Evolutionary conservation across 169 alveolate genomes (phyloP), one percentile per base, ranked within the genome.

Genomic region (Plasmodium relictum): DNA sequence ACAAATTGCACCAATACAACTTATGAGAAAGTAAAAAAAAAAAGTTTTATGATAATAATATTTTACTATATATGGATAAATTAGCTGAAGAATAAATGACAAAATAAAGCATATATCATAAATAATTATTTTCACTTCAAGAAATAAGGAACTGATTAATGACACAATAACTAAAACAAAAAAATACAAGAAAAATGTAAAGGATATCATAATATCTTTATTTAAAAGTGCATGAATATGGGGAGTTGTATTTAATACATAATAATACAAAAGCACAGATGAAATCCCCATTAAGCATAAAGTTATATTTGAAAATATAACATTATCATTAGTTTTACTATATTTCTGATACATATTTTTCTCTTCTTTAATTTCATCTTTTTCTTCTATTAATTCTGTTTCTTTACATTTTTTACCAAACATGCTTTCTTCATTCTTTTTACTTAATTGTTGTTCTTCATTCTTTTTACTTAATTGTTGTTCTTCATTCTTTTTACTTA

Each of bases 211-310:
- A 41, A 80, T 80, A 56, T 80, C 39, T 58, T 48, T 80, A 61
- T 80, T 80, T 22, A 80, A 45, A 37, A 80, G 31, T 68, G 16
- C 90, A 72, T 80, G 90, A 22, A 80, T 80, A 45, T 80, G 90
- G 6, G 90, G 90, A 12, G 90, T 80, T 31, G 90, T 80, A 58
- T 80, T 80, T 44, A 80, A 56, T 8, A 80, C 90, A 72, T 72
- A 80, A 48, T 80, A 66, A 44, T 80, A 80, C 16, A 80, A 7
- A 20, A 80, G 58, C 6, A 80, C 90, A 16, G 90, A 80, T 6
- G 90, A 80, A 72, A 80, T 80, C 3, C 90, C 90, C 85, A 68
- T 80, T 52, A 80, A 71, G 31, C 90, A 80, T 39, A 80, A 59
- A 20, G 90, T 68, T 68, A 68, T 37, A 44, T 80, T 80, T 80